Evolutionary conservation across 2,329 filamentous ascomycete genomes (phyloP).

Genomic region (Rutstroemia sp.): DNA sequence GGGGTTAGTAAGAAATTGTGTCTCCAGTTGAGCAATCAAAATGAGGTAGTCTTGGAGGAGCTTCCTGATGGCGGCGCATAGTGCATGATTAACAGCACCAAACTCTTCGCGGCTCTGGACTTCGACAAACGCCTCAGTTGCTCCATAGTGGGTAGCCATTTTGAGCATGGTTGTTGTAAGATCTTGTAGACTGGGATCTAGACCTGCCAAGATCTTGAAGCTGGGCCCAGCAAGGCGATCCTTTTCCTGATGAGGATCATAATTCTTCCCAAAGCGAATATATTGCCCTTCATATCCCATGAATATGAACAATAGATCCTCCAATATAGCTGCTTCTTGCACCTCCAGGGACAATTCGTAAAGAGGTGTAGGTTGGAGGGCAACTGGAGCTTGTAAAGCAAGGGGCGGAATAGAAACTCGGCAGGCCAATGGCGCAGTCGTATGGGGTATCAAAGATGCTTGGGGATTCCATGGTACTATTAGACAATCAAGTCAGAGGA

Average conservation of each 20-base stretch:
- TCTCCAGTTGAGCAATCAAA: conserved; percentile 87
- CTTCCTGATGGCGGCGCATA: conserved; percentile 91
- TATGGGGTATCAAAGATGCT: conserved; percentile 62
- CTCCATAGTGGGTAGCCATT: conserved; percentile 89
- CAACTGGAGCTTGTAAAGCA: conserved; percentile 63
- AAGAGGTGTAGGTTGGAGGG: conserved; percentile 61
- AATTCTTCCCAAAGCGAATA: conserved; percentile 75
- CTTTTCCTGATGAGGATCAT: conserved; percentile 78
- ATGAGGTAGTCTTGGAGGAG: conserved; percentile 89
- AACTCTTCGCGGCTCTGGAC: conserved; percentile 90
- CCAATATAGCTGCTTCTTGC: conserved; percentile 81
- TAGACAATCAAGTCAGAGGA: conserved; percentile 6
- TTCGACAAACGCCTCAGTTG: conserved; percentile 87
- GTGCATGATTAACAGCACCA: conserved; percentile 87
- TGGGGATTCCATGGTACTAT: conserved; percentile 68
- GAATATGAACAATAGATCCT: conserved; percentile 88
- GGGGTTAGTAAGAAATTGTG: conserved; percentile 81
- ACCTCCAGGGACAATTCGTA: conserved; percentile 66
- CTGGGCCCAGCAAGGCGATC: conserved; percentile 76
- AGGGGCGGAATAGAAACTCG: conserved; percentile 60
- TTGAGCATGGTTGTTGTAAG: conserved; percentile 82
- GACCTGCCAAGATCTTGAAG: conserved; percentile 71
- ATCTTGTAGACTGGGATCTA: conserved; percentile 88
- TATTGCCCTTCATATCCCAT: conserved; percentile 99
- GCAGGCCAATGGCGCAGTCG: conserved; percentile 43